Percentiles rank a stretch among this genome's conserved stretches.
These are phyloP conservation scores for Neonectria coccinea DNA, from an alignment of 2,329 filamentous ascomycete species.

Conservation along the genomic window DNA sequence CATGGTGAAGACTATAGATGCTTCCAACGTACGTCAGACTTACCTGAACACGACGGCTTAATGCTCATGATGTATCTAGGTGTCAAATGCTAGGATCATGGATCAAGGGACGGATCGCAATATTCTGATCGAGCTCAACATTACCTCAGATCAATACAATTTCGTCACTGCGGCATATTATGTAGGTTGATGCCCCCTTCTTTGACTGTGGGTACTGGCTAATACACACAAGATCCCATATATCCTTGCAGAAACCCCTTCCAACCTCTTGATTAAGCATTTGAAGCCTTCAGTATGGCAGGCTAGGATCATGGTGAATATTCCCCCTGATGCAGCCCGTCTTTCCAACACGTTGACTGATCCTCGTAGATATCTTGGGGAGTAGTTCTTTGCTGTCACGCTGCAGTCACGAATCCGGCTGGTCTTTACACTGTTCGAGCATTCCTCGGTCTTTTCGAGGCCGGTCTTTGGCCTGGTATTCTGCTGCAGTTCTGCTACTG, in stretches of 20 bases:
- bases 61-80: constrained; percentile 13
- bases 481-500: constrained; percentile 60
- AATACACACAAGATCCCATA: constrained; percentile 49
- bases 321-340: constrained; percentile 27
- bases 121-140: constrained; percentile 55
- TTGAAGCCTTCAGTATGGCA: constrained; percentile 56
- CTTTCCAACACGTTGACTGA: neutral
- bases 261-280: constrained; percentile 54
- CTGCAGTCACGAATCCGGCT: neutral
- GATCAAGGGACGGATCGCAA: constrained; percentile 54
- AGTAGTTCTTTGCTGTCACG: constrained; percentile 2
- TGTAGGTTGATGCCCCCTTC: constrained; percentile 39
- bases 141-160: constrained; percentile 56
- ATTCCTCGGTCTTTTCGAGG: constrained; percentile 43
- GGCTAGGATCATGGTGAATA: constrained; percentile 55
- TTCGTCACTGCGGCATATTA: constrained; percentile 55
- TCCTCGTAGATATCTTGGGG: constrained; percentile 17
- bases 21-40: constrained; percentile 46
- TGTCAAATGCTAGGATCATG: constrained; percentile 59
- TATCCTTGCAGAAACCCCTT: constrained; percentile 54
- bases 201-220: neutral
- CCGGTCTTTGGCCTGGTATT: constrained; percentile 57
- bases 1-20: constrained; percentile 55
- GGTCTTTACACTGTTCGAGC: constrained; percentile 11
- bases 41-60: too few relatives aligned